phyloP scores from a whole-genome alignment of 1,284 basidiomycete species.

The Heterobasidion irregulare region DNA sequence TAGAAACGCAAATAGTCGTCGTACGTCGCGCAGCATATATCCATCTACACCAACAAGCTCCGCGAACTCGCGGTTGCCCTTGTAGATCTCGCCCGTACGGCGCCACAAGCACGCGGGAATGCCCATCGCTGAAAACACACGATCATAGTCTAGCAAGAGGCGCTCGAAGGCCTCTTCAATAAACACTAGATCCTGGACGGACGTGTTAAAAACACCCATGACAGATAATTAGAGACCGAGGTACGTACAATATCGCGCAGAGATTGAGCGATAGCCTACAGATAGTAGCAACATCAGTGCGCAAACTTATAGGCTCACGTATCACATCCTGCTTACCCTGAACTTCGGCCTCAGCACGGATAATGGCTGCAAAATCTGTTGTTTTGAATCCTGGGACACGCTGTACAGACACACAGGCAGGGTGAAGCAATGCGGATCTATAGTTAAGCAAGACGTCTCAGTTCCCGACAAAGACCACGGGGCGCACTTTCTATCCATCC shows the following conservation, averaged over 20 bases:
- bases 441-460: neutral
- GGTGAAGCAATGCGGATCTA: neutral
- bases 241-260: slow-evolving; percentile 73
- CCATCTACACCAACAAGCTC: slow-evolving; percentile 82
- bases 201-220: slow-evolving; percentile 6
- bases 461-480: slow-evolving; percentile 1
- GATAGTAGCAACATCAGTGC: neutral
- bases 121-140: slow-evolving; percentile 92
- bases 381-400: slow-evolving; percentile 83
- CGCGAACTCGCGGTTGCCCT: slow-evolving; percentile 92
- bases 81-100: slow-evolving; percentile 97
- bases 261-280: slow-evolving; percentile 79
- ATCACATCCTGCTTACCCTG: slow-evolving; percentile 39
- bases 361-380: slow-evolving; percentile 84
- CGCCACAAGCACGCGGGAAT: slow-evolving; percentile 97
- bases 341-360: slow-evolving; percentile 92
- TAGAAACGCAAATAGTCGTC: slow-evolving; percentile 18
- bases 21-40: slow-evolving; percentile 71
- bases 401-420: slow-evolving; percentile 26
- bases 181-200: slow-evolving; percentile 82
- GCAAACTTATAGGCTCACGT: neutral
- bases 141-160: slow-evolving; percentile 90
- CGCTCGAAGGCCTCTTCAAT: slow-evolving; percentile 98
- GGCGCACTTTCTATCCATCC: slow-evolving; percentile 89
- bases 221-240: neutral